A percentile compares a stretch with the other conserved stretches of the same genome.
These are phyloP conservation scores for Cadophora sp. DNA, from an alignment of 2,329 filamentous ascomycete genomes.

Conservation along the genomic window DNA sequence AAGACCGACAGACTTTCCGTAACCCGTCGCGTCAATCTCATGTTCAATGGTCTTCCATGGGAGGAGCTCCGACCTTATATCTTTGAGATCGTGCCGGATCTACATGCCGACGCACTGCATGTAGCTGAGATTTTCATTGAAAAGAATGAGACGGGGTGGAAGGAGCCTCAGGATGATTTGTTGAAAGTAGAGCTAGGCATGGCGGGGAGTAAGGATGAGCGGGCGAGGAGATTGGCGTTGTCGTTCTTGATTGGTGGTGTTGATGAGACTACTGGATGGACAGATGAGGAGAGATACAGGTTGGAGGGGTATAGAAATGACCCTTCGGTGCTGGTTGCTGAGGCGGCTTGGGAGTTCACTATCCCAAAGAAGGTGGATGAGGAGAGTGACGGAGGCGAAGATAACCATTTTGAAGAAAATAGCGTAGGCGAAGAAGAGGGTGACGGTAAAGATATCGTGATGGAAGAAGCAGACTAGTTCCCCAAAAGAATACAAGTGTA, in stretches of 20 bases:
- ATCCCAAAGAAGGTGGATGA: constrained; percentile 11
- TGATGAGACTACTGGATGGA: constrained; percentile 17
- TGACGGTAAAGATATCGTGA: background rate
- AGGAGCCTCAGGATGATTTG: constrained; percentile 18
- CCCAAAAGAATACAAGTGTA: background rate
- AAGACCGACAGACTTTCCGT: constrained; percentile 22
- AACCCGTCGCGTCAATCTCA: constrained; percentile 16
- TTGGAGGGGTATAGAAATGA: constrained; percentile 19
- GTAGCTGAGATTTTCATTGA: constrained; percentile 2
- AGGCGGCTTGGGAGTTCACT: constrained; percentile 22
- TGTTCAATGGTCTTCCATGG: constrained; percentile 22
- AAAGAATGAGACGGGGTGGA: constrained; percentile 4
- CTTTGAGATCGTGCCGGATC: constrained; percentile 18
- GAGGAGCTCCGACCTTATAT: constrained; percentile 14
- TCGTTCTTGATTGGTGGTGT: constrained; percentile 19
- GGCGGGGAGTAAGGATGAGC: constrained; percentile 22
- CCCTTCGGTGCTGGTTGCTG: constrained; percentile 19
- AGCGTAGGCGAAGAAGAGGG: background rate
- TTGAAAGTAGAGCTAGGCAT: constrained; percentile 22
- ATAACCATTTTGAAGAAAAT: background rate
- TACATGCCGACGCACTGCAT: constrained; percentile 26
- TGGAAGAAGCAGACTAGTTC: background rate
- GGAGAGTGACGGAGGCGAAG: constrained; percentile 11
- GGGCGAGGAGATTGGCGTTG: constrained; percentile 22
- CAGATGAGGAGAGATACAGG: constrained; percentile 14